These are phyloP conservation scores for Vickermania spadyakhi DNA, from an alignment of 208 protist species.

Conservation along the genomic window DNA sequence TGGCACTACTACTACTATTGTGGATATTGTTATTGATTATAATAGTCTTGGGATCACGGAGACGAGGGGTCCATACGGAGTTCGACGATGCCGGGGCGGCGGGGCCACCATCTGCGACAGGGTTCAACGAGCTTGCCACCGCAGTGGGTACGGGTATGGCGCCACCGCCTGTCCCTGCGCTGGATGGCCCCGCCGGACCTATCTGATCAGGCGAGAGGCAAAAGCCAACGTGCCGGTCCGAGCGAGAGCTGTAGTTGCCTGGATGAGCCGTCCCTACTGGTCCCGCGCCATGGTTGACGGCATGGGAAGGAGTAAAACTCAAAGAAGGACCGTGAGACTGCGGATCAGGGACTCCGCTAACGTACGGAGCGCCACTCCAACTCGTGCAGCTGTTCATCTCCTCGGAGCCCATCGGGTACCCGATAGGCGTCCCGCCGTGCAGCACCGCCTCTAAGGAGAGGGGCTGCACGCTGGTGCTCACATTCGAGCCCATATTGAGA, in stretches of 20 bases:
- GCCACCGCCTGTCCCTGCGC: neutral
- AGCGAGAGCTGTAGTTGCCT: neutral
- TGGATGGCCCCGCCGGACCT: neutral
- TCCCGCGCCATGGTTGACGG: neutral
- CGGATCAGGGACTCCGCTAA: no score
- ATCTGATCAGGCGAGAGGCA: neutral
- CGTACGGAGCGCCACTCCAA: no score
- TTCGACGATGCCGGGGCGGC: no score
- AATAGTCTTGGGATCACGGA: no score
- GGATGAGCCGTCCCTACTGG: no score
- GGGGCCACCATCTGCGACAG: neutral
- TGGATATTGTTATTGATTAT: no score
- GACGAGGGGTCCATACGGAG: neutral
- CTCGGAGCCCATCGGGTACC: no score
- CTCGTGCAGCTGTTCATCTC: no score
- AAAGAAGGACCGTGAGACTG: neutral
- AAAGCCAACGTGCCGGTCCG: neutral
- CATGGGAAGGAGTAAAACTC: neutral
- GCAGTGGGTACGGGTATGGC: no score
- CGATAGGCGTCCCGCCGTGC: neutral
- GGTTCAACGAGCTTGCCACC: neutral
- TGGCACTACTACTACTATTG: no score
- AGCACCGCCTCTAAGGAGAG: conserved; percentile 30
- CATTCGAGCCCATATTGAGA: conserved; percentile 40
- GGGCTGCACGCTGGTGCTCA: conserved; percentile 35